These are phyloP conservation scores for Geopyxis carbonaria DNA, from an alignment of 495 filamentous ascomycete species.

Conservation along the genomic window DNA sequence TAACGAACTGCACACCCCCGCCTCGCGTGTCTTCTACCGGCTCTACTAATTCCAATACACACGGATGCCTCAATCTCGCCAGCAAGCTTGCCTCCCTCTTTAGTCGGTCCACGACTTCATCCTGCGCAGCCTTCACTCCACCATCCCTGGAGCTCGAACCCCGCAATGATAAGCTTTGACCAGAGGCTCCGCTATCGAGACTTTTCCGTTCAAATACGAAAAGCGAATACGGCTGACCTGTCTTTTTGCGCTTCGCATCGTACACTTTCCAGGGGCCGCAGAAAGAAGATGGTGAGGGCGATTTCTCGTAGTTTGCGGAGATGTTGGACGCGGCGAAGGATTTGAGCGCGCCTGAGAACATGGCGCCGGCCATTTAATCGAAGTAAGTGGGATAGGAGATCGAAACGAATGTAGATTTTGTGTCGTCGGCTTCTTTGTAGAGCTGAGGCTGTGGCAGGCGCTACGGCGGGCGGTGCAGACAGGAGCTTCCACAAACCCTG, in stretches of 20 bases:
- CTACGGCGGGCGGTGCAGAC: too few species aligned
- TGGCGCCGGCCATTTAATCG: conserved; percentile 24
- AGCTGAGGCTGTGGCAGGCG: too few species aligned
- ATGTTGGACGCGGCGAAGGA: conserved; percentile 76
- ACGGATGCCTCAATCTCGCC: conserved; percentile 73
- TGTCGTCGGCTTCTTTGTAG: too few species aligned
- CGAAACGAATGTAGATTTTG: too few species aligned
- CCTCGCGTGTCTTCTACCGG: conserved; percentile 85
- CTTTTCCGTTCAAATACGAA: conserved; percentile 87
- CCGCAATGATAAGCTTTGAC: conserved; percentile 25
- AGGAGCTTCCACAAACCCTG: too few species aligned
- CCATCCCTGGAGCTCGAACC: conserved; percentile 43
- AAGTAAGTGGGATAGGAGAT: background rate
- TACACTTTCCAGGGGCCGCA: conserved; percentile 95
- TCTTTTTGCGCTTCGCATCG: conserved; percentile 83
- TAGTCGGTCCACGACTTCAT: conserved; percentile 76
- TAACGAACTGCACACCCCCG: conserved; percentile 89
- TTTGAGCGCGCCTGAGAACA: conserved; percentile 86
- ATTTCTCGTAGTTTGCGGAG: conserved; percentile 62
- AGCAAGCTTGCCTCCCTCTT: conserved; percentile 82
- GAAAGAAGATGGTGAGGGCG: conserved; percentile 46
- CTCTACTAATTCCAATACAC: conserved; percentile 79
- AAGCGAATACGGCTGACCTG: conserved; percentile 69
- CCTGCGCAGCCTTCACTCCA: conserved; percentile 57
- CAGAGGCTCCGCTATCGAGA: conserved; percentile 50